Base-by-base conservation (phyloP, 2,329 filamentous ascomycete genomes). In the Cercospora nicotianae region DNA sequence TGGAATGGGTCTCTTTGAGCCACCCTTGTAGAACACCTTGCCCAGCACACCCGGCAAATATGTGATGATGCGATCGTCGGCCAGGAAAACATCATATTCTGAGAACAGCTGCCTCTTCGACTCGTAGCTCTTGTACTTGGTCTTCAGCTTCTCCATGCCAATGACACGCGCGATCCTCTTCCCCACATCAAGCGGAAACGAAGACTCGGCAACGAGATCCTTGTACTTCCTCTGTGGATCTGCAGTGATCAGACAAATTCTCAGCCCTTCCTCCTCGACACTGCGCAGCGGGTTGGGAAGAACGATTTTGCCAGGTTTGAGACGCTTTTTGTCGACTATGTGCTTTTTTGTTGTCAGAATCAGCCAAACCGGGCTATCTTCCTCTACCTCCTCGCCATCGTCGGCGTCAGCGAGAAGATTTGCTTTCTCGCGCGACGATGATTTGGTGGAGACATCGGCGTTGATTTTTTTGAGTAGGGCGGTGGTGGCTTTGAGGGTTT, bases 71-170 rank as follows among this genome's bases (percentile, higher is more conserved):
- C 95, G 87, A 77, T 97, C 92, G 79, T 99, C 95, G 63, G 91
- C 94, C 66, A 99, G 86, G 83, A 99, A 98, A 66, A 98, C 83
- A 78, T 98, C 95, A 80, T 97, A 93, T 80, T 97, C 92, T 55
- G 88, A 84, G 70, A 90, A 87, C 39, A 99, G 87, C 80, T 95
- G 92, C 72, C 95, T 87, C 80, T 92, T 89, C 63, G 88, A 89
- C 83, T 99, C 95, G 81, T 92, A 99, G 69, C 91, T 88, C 83
- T 91, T 90, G 86, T 91, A 97, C 83, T 95, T 94, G 74, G 90
- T 86, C 82, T 94, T 94, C 74, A 99, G 85, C 81, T 98, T 96
- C 75, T 86, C 86, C 72, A 94, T 83, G 75, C 93, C 93, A 75
- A 98, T 90, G 57, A 99, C 85, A 1, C 86, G 82, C 63, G 79